Conservation (phyloP, 805 yeast genomes). For the Blastobotrys mokoenaii region DNA sequence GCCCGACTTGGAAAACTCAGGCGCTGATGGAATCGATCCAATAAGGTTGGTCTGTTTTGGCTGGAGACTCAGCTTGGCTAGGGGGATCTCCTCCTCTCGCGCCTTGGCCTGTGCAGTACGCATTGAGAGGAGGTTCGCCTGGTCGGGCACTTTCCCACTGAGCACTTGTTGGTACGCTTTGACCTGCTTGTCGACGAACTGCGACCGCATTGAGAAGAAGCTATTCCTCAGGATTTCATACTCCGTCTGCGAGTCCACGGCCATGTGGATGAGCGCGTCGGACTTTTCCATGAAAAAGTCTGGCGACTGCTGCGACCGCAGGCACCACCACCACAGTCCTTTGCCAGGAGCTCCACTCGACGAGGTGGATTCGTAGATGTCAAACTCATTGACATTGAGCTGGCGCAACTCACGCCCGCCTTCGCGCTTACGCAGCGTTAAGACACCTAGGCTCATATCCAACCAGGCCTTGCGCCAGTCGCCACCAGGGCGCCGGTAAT, state of each 20-base stretch:
- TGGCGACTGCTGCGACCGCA: slow-evolving; percentile 19
- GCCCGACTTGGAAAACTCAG: background rate
- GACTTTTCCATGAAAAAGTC: slow-evolving; percentile 12
- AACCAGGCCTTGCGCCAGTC: slow-evolving; percentile 11
- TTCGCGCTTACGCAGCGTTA: slow-evolving; percentile 7
- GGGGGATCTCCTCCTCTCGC: background rate
- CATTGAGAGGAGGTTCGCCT: background rate
- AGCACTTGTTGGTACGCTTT: slow-evolving; percentile 1
- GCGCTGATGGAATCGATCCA: background rate
- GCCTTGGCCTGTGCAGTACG: background rate
- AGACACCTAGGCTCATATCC: slow-evolving; percentile 6
- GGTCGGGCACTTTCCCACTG: background rate
- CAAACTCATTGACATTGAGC: slow-evolving; percentile 10
- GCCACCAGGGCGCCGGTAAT: slow-evolving; percentile 7
- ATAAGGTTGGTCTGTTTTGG: background rate
- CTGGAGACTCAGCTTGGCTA: background rate
- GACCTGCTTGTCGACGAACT: slow-evolving; percentile 4
- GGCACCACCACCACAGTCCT: slow-evolving; percentile 4
- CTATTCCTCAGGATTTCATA: slow-evolving; percentile 24
- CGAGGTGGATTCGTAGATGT: slow-evolving; percentile 12
- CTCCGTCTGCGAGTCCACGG: slow-evolving; percentile 19
- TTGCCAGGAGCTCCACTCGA: slow-evolving; percentile 16
- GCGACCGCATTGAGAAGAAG: slow-evolving; percentile 22
- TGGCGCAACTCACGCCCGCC: slow-evolving; percentile 4
- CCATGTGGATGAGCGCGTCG: slow-evolving; percentile 17